Evolutionary conservation across 1,284 basidiomycete genomes (phyloP).

Genomic region (Cystobasidium pallidum): DNA sequence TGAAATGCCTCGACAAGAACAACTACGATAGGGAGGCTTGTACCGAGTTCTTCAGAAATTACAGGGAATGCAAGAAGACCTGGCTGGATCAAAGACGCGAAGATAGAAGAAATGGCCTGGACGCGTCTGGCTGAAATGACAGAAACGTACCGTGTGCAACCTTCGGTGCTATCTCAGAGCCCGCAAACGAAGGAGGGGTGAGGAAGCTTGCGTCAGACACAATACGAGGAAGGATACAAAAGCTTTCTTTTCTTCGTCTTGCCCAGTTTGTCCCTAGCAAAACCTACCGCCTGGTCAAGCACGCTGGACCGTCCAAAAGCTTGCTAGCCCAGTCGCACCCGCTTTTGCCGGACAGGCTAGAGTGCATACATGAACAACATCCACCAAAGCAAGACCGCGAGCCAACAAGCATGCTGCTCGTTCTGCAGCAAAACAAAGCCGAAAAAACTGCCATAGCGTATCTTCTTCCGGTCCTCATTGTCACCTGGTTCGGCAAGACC

Average conservation of each 20-base stretch:
- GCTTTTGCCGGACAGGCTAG: not conserved
- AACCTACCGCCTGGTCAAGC: not conserved
- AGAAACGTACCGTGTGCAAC: no score
- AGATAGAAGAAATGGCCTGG: slow-evolving; percentile 35
- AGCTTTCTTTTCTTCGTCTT: not conserved
- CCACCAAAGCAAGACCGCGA: no score
- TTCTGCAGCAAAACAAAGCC: not conserved
- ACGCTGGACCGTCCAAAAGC: slow-evolving; percentile 1
- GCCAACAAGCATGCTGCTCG: not conserved
- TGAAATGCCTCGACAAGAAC: slow-evolving; percentile 45
- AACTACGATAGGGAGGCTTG: slow-evolving; percentile 43
- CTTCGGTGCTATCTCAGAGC: no score
- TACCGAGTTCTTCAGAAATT: slow-evolving; percentile 41
- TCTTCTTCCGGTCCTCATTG: no score
- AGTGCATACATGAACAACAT: no score
- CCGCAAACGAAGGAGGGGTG: no score
- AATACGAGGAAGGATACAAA: not conserved
- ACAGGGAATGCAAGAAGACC: slow-evolving; percentile 43
- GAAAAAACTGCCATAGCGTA: no score
- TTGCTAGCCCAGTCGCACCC: no score
- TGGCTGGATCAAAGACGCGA: slow-evolving; percentile 42
- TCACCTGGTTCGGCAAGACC: not conserved
- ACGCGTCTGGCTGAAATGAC: slow-evolving; percentile 37
- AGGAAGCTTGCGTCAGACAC: no score
- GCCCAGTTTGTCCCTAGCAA: not conserved